Percentiles rank a stretch among this genome's conserved stretches.
Evolutionary conservation across 2,329 filamentous ascomycete genomes (phyloP).

Genomic region (Seiridium cupressi): DNA sequence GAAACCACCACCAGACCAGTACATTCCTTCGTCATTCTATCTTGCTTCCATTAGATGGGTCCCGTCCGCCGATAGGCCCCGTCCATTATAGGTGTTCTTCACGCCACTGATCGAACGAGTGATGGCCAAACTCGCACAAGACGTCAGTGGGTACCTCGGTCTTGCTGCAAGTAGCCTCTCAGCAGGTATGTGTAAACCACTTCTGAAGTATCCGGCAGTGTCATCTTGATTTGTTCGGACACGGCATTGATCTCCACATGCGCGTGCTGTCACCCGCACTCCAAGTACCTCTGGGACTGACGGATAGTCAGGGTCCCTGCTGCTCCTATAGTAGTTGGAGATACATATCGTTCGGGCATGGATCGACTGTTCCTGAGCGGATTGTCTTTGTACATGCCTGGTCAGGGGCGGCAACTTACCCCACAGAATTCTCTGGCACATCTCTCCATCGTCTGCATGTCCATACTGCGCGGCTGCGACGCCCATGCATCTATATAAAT

Average conservation of each 20-base stretch:
- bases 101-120: neutral
- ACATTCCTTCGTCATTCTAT: neutral
- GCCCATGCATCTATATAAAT: conserved; percentile 35
- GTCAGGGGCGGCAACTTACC: conserved; percentile 14
- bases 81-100: neutral
- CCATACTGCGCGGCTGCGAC: conserved; percentile 29
- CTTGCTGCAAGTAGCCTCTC: neutral
- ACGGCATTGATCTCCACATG: conserved; percentile 27
- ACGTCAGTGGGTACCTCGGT: conserved; percentile 1
- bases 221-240: conserved; percentile 20
- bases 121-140: neutral
- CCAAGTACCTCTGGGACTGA: conserved; percentile 20
- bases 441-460: conserved; percentile 26
- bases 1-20: neutral
- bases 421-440: conserved; percentile 16
- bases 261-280: conserved; percentile 19
- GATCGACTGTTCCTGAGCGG: conserved; percentile 24
- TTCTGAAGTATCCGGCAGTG: conserved; percentile 15
- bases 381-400: neutral
- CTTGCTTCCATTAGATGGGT: neutral
- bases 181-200: conserved; percentile 16
- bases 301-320: conserved; percentile 19
- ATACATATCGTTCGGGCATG: conserved; percentile 17
- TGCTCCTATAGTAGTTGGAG: conserved; percentile 20
- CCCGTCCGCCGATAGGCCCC: no score